Evolutionary conservation across 2,329 filamentous ascomycete genomes (phyloP).

Genomic region (Cercospora janseana): DNA sequence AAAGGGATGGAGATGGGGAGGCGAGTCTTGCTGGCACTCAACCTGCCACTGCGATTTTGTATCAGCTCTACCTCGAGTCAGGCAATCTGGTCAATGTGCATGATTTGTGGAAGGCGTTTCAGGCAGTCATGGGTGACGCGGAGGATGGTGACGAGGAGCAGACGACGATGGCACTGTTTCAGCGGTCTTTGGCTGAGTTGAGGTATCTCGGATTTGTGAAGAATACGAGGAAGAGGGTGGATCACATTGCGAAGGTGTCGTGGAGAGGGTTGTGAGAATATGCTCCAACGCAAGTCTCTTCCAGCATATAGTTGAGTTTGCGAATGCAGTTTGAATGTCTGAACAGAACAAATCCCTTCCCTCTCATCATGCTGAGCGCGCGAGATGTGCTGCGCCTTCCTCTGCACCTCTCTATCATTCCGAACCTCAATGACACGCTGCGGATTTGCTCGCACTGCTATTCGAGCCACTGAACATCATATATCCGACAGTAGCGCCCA

Average conservation of each 20-base stretch:
- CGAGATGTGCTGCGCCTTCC: not conserved
- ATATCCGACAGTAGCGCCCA: slow-evolving; percentile 88
- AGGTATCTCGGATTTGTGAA: slow-evolving; percentile 84
- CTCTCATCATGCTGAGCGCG: no score
- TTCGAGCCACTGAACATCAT: slow-evolving; percentile 69
- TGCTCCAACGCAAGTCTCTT: not conserved
- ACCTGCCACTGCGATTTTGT: slow-evolving; percentile 70
- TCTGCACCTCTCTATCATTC: not conserved
- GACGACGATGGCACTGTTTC: slow-evolving; percentile 66
- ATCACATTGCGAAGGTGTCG: slow-evolving; percentile 81
- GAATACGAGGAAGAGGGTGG: slow-evolving; percentile 82
- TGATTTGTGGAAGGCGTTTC: slow-evolving; percentile 77
- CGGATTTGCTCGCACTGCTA: slow-evolving; percentile 70
- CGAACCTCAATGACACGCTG: slow-evolving; percentile 74
- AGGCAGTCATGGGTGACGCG: slow-evolving; percentile 56
- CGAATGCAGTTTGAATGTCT: no score
- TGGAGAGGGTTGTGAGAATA: slow-evolving; percentile 68
- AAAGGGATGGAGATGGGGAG: slow-evolving; percentile 45
- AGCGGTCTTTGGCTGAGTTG: slow-evolving; percentile 79
- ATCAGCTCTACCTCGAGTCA: slow-evolving; percentile 75
- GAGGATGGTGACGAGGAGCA: slow-evolving; percentile 38
- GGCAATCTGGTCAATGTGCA: slow-evolving; percentile 74
- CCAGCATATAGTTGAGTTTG: not conserved
- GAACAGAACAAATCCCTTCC: no score
- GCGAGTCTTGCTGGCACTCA: slow-evolving; percentile 57